These are phyloP conservation scores for Backusella tarrabulga DNA, from an alignment of 192 early-diverging fungal genomes.

Conservation along the genomic window DNA sequence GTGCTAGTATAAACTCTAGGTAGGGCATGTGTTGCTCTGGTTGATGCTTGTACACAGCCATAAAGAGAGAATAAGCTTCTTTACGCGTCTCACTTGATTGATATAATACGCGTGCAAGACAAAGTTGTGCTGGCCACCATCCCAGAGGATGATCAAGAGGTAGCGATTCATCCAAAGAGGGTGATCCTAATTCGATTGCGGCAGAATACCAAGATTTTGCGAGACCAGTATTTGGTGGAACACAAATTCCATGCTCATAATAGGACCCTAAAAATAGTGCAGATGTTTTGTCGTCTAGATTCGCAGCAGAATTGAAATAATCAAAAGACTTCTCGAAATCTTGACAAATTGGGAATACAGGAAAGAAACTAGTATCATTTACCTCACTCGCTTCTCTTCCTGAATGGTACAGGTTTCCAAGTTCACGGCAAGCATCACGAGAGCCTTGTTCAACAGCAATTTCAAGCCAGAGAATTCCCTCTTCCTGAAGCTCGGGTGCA, in stretches of 20 bases:
- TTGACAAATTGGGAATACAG: slow-evolving; percentile 6
- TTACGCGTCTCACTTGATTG: slow-evolving; percentile 12
- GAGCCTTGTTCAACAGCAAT: slow-evolving; percentile 15
- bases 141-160: not conserved
- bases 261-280: slow-evolving; percentile 32
- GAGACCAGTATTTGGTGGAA: slow-evolving; percentile 25
- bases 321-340: slow-evolving; percentile 32
- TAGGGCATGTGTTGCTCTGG: not conserved
- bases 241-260: slow-evolving; percentile 42
- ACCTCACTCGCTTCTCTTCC: slow-evolving; percentile 5
- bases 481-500: not conserved
- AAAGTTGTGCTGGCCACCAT: slow-evolving; percentile 32
- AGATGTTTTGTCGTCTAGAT: slow-evolving; percentile 31
- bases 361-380: not conserved
- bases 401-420: slow-evolving; percentile 31
- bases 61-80: slow-evolving; percentile 20
- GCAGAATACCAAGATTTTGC: slow-evolving; percentile 23
- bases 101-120: slow-evolving; percentile 29
- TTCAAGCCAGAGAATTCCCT: slow-evolving; percentile 24
- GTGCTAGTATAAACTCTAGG: slow-evolving; percentile 23
- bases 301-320: slow-evolving; percentile 24
- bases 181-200: slow-evolving; percentile 9
- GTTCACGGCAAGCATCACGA: slow-evolving; percentile 20
- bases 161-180: not conserved
- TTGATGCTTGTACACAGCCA: slow-evolving; percentile 12